Evolutionary conservation across 2,329 filamentous ascomycete species (phyloP).

Genomic region (Cladosporium sp.): DNA sequence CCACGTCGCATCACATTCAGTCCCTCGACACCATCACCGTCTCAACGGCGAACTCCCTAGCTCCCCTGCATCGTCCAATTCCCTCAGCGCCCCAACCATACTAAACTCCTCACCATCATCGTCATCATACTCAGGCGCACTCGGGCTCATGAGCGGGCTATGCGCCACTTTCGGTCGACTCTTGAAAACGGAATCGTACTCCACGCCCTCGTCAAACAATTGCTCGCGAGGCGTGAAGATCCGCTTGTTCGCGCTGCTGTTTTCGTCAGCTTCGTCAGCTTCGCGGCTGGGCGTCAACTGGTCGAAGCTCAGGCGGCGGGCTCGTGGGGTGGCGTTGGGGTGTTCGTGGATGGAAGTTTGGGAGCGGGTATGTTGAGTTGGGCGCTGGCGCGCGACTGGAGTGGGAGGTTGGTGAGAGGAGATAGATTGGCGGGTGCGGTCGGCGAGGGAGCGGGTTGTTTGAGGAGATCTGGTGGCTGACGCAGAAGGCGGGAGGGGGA

Average conservation of each 20-base stretch:
- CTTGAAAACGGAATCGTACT: conserved; percentile 82
- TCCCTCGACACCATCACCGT: neutral
- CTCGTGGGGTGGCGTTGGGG: neutral
- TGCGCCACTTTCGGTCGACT: conserved; percentile 76
- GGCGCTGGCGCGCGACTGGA: conserved; percentile 21
- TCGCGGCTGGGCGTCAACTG: conserved; percentile 1
- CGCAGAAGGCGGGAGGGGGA: conserved; percentile 5
- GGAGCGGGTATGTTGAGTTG: conserved; percentile 37
- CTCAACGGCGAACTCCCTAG: conserved; percentile 14
- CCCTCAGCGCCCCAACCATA: conserved; percentile 12
- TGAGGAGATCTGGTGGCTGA: conserved; percentile 24
- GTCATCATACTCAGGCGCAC: neutral
- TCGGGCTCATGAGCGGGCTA: conserved; percentile 57
- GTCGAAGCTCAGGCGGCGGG: conserved; percentile 4
- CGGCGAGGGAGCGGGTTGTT: conserved; percentile 58
- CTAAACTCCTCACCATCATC: neutral
- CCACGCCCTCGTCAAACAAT: conserved; percentile 68
- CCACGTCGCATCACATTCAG: neutral
- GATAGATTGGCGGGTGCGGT: conserved; percentile 82
- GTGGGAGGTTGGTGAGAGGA: conserved; percentile 44
- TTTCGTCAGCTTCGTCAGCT: neutral
- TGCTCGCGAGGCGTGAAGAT: conserved; percentile 62
- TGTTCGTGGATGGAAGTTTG: conserved; percentile 41
- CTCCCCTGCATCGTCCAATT: conserved; percentile 4
- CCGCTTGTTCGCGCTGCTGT: conserved; percentile 23